phyloP scores from a whole-genome alignment of 2,329 filamentous ascomycete species.

The Curvularia sp. region DNA sequence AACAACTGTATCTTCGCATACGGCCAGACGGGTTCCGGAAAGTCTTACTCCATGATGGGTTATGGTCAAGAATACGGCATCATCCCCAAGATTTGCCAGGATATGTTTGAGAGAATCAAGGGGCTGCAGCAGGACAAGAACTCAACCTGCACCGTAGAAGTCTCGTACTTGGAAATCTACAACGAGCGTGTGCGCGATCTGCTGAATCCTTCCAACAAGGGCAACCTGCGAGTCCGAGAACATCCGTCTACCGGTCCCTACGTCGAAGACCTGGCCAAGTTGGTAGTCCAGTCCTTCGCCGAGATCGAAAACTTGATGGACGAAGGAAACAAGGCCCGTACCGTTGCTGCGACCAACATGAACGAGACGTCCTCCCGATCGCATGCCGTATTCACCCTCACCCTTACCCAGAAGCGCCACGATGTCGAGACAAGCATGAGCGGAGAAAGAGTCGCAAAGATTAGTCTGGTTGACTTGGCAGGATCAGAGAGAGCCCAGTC shows the following conservation, averaged over 20 bases:
- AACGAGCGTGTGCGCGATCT: slow-evolving; percentile 97
- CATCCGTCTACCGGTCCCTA: slow-evolving; percentile 98
- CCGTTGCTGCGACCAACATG: slow-evolving; percentile 98
- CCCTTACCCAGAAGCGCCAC: slow-evolving; percentile 89
- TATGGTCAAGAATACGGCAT: slow-evolving; percentile 96
- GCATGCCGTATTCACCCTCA: slow-evolving; percentile 96
- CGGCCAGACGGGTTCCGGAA: slow-evolving; percentile 96
- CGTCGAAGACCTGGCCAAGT: slow-evolving; percentile 94
- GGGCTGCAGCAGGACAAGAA: slow-evolving; percentile 75
- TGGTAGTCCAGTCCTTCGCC: slow-evolving; percentile 89
- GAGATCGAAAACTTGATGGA: slow-evolving; percentile 99
- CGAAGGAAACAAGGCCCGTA: slow-evolving; percentile 97
- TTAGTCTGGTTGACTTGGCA: slow-evolving; percentile 95
- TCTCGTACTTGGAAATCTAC: slow-evolving; percentile 99
- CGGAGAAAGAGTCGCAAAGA: slow-evolving; percentile 96
- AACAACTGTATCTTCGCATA: slow-evolving; percentile 99
- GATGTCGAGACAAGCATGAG: slow-evolving; percentile 95
- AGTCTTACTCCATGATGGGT: slow-evolving; percentile 99
- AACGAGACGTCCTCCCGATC: slow-evolving; percentile 99
- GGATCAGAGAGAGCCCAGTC: slow-evolving; percentile 97
- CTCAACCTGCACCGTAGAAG: slow-evolving; percentile 89
- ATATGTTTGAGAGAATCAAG: slow-evolving; percentile 92
- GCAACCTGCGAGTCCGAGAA: slow-evolving; percentile 95
- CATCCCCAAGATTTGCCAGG: slow-evolving; percentile 94
- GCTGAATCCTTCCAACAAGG: slow-evolving; percentile 92